Percentiles rank a stretch among this genome's conserved stretches.
These are phyloP conservation scores for Penstemon eatonii DNA, from an alignment of 257 asterid species.

Conservation along the genomic window DNA sequence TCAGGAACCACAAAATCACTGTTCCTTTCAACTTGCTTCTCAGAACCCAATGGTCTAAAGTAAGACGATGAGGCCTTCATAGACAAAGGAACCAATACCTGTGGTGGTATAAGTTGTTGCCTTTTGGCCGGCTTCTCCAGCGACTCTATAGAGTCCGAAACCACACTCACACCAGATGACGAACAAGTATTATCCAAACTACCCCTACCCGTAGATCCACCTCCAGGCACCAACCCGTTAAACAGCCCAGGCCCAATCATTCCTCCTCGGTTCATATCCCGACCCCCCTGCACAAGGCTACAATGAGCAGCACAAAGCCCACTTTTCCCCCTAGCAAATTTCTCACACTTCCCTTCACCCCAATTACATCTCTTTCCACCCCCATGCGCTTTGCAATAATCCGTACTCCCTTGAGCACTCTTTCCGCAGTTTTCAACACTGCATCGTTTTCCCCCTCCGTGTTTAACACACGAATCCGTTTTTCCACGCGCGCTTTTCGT, in stretches of 20 bases:
- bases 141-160: constrained; percentile 53
- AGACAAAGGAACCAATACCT: constrained; percentile 81
- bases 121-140: constrained; percentile 50
- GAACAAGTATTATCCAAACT: constrained; percentile 46
- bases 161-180: constrained; percentile 49
- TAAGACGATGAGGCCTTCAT: constrained; percentile 63
- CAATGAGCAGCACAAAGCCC: constrained; percentile 92
- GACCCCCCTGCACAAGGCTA: constrained; percentile 64
- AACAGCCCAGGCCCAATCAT: constrained; percentile 81
- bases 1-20: constrained; percentile 53
- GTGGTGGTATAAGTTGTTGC: constrained; percentile 71
- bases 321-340: constrained; percentile 81
- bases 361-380: constrained; percentile 92
- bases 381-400: constrained; percentile 93
- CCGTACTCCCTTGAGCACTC: constrained; percentile 96
- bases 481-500: constrained; percentile 93
- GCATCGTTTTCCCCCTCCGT: constrained; percentile 93
- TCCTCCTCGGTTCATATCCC: constrained; percentile 43
- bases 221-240: constrained; percentile 58
- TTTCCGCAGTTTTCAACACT: constrained; percentile 77
- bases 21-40: constrained; percentile 47
- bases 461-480: constrained; percentile 81
- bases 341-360: constrained; percentile 82
- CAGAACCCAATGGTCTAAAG: constrained; percentile 38
- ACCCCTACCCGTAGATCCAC: constrained; percentile 32